A percentile compares a stretch with the other conserved stretches of the same genome.
Evolutionary conservation across 1,139 yeast genomes (phyloP).

Genomic region (Yamadazyma triangularis): DNA sequence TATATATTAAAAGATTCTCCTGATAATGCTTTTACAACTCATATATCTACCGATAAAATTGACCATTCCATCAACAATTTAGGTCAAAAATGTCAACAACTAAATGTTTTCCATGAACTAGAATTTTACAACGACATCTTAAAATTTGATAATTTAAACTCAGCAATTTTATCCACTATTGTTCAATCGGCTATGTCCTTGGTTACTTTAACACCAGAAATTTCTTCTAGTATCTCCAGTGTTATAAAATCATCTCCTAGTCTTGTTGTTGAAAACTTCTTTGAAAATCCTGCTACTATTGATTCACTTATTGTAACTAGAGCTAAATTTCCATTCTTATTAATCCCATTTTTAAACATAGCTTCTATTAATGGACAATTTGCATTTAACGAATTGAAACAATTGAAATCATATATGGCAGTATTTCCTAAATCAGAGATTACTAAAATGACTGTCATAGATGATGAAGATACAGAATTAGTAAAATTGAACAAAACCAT

Average conservation of each 20-base stretch:
- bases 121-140: conserved; percentile 38
- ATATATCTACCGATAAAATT: conserved; percentile 13
- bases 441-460: conserved; percentile 37
- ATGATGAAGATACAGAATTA: conserved; percentile 49
- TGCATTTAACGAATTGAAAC: conserved; percentile 60
- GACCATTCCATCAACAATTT: conserved; percentile 23
- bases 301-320: conserved; percentile 56
- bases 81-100: conserved; percentile 41
- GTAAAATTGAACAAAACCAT: conserved; percentile 37
- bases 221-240: conserved; percentile 46
- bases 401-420: conserved; percentile 58
- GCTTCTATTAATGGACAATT: conserved; percentile 61
- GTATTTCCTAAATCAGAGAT: conserved; percentile 35
- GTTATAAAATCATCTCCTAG: conserved; percentile 55
- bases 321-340: conserved; percentile 71
- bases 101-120: conserved; percentile 46
- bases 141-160: conserved; percentile 48
- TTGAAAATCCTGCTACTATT: conserved; percentile 50
- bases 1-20: conserved; percentile 40
- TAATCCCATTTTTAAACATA: conserved; percentile 59
- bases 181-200: conserved; percentile 61
- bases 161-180: conserved; percentile 57
- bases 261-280: conserved; percentile 53
- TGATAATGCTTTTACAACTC: conserved; percentile 6
- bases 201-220: conserved; percentile 51